A percentile compares a stretch with the other conserved stretches of the same genome.
Conservation (phyloP, 2,329 filamentous ascomycete genomes). For the Aspergillus amoenus region DNA sequence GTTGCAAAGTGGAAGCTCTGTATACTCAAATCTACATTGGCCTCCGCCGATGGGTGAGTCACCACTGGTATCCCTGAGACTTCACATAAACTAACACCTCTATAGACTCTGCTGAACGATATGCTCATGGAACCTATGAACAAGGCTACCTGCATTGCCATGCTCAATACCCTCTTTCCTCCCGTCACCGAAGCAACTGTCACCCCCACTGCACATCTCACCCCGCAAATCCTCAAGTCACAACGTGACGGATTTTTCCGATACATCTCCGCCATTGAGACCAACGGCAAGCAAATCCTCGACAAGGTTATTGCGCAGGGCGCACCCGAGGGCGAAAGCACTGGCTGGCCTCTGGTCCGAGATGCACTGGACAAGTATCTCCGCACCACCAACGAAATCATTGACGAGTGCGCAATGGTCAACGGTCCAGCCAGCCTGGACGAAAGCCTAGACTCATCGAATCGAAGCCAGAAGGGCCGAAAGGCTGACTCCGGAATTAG, state of each 20-base stretch:
- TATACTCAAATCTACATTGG: slow-evolving; percentile 64
- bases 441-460: slow-evolving; percentile 25
- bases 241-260: slow-evolving; percentile 64
- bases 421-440: slow-evolving; percentile 43
- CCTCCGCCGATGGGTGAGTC: slow-evolving; percentile 62
- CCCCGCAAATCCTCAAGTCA: slow-evolving; percentile 50
- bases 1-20: slow-evolving; percentile 52
- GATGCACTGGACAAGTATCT: slow-evolving; percentile 60
- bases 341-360: slow-evolving; percentile 54
- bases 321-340: slow-evolving; percentile 51
- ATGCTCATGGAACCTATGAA: slow-evolving; percentile 62
- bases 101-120: slow-evolving; percentile 63
- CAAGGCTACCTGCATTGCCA: slow-evolving; percentile 65
- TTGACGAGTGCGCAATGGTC: slow-evolving; percentile 58
- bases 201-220: slow-evolving; percentile 54
- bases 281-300: slow-evolving; percentile 54
- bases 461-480: slow-evolving; percentile 46
- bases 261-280: slow-evolving; percentile 60
- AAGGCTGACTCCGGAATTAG: slow-evolving; percentile 66
- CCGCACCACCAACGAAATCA: slow-evolving; percentile 58
- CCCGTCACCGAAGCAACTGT: slow-evolving; percentile 48
- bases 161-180: slow-evolving; percentile 68
- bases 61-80: not conserved
- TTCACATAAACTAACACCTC: slow-evolving; percentile 18
- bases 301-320: slow-evolving; percentile 55